Percentiles rank a stretch among this genome's conserved stretches.
These are phyloP conservation scores for Scheffersomyces titani DNA, from an alignment of 1,139 yeast species.

Conservation along the genomic window DNA sequence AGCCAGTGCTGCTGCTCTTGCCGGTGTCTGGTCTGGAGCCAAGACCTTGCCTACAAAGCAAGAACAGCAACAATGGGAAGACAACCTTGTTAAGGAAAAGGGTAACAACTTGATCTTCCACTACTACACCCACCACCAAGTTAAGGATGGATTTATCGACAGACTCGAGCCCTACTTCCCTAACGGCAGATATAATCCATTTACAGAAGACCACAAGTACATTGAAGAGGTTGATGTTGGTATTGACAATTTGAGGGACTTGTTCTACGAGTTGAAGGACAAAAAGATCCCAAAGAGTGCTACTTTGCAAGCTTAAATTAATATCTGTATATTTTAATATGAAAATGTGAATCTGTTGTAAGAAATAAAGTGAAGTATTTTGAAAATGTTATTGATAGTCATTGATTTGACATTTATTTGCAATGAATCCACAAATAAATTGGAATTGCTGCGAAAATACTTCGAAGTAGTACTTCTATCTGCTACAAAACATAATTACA, in stretches of 20 bases:
- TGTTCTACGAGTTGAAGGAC: slow-evolving; percentile 26
- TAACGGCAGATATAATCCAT: slow-evolving; percentile 25
- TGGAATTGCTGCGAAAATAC: not conserved
- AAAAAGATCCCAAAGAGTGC: not conserved
- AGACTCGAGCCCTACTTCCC: slow-evolving; percentile 22
- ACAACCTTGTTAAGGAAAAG: slow-evolving; percentile 12
- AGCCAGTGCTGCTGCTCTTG: slow-evolving; percentile 44
- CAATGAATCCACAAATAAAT: too few relatives aligned
- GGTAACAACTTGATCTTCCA: slow-evolving; percentile 12
- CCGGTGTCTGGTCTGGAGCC: slow-evolving; percentile 47
- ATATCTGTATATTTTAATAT: too few relatives aligned
- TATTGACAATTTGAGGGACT: slow-evolving; percentile 19
- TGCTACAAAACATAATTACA: too few relatives aligned
- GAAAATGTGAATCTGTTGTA: too few relatives aligned
- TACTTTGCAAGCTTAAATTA: not conserved
- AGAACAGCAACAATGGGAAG: slow-evolving; percentile 32
- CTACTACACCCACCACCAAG: slow-evolving; percentile 24
- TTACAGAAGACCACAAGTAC: slow-evolving; percentile 23
- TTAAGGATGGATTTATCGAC: slow-evolving; percentile 25
- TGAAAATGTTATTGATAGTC: too few relatives aligned
- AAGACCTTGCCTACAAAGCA: slow-evolving; percentile 25
- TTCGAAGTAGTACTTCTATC: not conserved
- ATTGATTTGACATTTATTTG: too few relatives aligned
- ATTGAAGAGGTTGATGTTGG: slow-evolving; percentile 28
- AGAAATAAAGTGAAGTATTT: too few relatives aligned